Evolutionary conservation across 805 yeast species (phyloP).

Genomic region (Saccharomyces paradoxus): DNA sequence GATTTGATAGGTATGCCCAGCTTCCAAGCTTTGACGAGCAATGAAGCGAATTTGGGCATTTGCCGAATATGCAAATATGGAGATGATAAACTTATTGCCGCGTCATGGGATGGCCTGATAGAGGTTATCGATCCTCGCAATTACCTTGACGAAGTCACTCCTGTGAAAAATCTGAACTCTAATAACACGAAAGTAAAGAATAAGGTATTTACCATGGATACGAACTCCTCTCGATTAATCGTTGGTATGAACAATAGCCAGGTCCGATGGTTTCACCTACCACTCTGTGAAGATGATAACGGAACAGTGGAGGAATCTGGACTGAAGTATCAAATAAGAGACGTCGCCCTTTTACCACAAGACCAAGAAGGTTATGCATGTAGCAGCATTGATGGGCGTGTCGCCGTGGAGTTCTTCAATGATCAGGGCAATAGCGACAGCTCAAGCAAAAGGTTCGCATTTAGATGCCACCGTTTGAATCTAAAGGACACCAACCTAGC

Average conservation of each 20-base stretch:
- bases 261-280: conserved; percentile 28
- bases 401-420: conserved; percentile 61
- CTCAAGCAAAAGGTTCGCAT: conserved; percentile 53
- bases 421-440: conserved; percentile 22
- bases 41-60: conserved; percentile 36
- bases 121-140: conserved; percentile 37
- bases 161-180: not conserved
- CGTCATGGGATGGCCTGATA: conserved; percentile 55
- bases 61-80: conserved; percentile 12
- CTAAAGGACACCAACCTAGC: conserved; percentile 44
- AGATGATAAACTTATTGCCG: conserved; percentile 37
- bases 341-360: conserved; percentile 46
- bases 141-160: conserved; percentile 13
- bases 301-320: conserved; percentile 43
- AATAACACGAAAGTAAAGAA: conserved; percentile 7
- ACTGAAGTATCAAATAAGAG: conserved; percentile 55
- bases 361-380: conserved; percentile 51
- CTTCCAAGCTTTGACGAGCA: conserved; percentile 19
- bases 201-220: conserved; percentile 50
- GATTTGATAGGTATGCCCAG: conserved; percentile 41
- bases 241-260: conserved; percentile 47
- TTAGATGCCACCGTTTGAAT: conserved; percentile 65
- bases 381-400: conserved; percentile 75
- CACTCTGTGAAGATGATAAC: conserved; percentile 3
- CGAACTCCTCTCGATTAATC: conserved; percentile 37